Base-by-base conservation (phyloP, 192 early-diverging fungal genomes). In the Pilaira anomala region DNA sequence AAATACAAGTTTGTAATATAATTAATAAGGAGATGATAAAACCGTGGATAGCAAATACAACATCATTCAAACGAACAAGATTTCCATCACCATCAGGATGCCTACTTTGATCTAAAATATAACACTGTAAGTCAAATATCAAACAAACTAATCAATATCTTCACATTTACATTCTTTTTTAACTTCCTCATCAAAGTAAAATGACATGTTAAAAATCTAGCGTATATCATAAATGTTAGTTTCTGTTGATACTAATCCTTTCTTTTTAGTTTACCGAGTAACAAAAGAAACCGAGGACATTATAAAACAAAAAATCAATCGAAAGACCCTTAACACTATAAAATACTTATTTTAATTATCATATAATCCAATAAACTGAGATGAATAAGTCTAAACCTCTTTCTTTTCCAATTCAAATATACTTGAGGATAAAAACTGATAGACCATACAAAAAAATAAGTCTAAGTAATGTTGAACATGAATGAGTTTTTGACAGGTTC, bases 401-500 rank as follows among this genome's bases (percentile, higher is more conserved):
- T 83, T 24, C 90, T 78, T 29, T 62, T 67, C 64, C 74, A 86
- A 77, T 95, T 93, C 42, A 92, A 80, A 5, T 88, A 66, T 7
- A 81, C 75, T 56, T 94, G 92, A 6, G 92, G 92, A 64, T 93
- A 96, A 65, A 94, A 94, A 64, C 80, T 84, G n/a, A 89, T 72
- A 0, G 86, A 89, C 92, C 92, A 94, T 5, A 91, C 87, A 6
- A 82, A 50, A 69, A 91, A 91, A 76, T 93, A 94, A 3, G 71
- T 65, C 85, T 65, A 33, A 45, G 14, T 33, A 9, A 45, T 52
- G 22, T 25, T 18, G n/a, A n/a, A n/a, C n/a, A n/a, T n/a, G n/a
- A n/a, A n/a, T n/a, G n/a, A n/a, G n/a, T n/a, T n/a, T n/a, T n/a
- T n/a, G n/a, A n/a, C n/a, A n/a, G n/a, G n/a, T n/a, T n/a, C n/a